These are phyloP conservation scores for Apophysomyces sp. DNA, from an alignment of 371 early-diverging fungal species.

Conservation along the genomic window DNA sequence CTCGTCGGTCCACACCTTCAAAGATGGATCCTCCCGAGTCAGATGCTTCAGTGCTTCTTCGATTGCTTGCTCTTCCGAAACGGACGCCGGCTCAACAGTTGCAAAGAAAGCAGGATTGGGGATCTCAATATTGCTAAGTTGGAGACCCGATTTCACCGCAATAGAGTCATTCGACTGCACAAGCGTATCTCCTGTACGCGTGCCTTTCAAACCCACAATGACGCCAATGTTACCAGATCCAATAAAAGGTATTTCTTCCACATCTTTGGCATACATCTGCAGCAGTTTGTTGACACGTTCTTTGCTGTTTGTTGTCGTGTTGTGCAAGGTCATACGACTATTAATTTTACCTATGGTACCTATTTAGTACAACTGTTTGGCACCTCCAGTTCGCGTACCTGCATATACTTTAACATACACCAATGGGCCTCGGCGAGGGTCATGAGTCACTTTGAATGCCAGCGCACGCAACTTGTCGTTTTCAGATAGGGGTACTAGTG, in stretches of 20 bases:
- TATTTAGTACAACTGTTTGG: neutral
- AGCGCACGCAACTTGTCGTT: conserved; percentile 74
- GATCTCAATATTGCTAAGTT: conserved; percentile 74
- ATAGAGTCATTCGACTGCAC: conserved; percentile 51
- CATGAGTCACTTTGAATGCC: conserved; percentile 93
- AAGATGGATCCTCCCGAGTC: conserved; percentile 88
- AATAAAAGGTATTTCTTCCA: conserved; percentile 80
- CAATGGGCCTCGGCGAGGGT: conserved; percentile 82
- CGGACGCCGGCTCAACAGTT: conserved; percentile 78
- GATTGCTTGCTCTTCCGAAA: conserved; percentile 76
- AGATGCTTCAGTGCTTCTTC: conserved; percentile 75
- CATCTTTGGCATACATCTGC: conserved; percentile 91
- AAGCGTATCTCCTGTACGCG: conserved; percentile 93
- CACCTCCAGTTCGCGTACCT: conserved; percentile 38
- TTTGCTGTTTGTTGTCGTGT: conserved; percentile 61
- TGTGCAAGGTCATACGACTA: conserved; percentile 65
- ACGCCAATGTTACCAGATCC: conserved; percentile 90
- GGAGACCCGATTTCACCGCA: conserved; percentile 47
- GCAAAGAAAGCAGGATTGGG: conserved; percentile 93
- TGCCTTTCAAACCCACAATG: conserved; percentile 83
- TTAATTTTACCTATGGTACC: conserved; percentile 53
- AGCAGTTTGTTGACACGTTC: conserved; percentile 87
- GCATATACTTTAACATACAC: conserved; percentile 95
- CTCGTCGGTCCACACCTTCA: conserved; percentile 71
- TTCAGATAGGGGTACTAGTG: conserved; percentile 37